phyloP scores from a whole-genome alignment of 1,284 basidiomycete genomes.

The Meripilus lineatus region DNA sequence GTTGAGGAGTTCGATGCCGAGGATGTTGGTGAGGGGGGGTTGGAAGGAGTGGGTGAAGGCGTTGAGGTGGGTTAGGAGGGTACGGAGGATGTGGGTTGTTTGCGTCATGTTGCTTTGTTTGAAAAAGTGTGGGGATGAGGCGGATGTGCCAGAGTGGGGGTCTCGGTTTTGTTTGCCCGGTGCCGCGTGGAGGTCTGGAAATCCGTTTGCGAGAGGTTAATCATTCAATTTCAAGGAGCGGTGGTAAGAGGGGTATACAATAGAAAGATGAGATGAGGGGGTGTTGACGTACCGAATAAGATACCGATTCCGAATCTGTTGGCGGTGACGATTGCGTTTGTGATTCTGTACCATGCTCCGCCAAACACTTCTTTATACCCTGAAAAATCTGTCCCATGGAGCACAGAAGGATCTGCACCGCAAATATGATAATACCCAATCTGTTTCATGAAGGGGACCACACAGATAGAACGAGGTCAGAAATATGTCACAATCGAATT shows the following conservation, averaged over 20 bases:
- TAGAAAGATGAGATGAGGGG: constrained; percentile 6
- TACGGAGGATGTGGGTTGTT: constrained; percentile 46
- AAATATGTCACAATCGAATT: too few species aligned
- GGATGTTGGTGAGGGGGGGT: constrained; percentile 53
- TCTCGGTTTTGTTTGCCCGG: constrained; percentile 76
- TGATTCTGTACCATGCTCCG: constrained; percentile 73
- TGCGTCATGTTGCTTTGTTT: constrained; percentile 48
- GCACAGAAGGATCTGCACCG: constrained; percentile 52
- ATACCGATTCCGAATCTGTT: constrained; percentile 68
- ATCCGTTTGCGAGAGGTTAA: constrained; percentile 1
- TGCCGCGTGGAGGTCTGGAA: constrained; percentile 64
- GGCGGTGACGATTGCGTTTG: constrained; percentile 63
- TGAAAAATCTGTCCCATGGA: constrained; percentile 73
- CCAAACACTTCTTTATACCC: constrained; percentile 53
- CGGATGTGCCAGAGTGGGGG: constrained; percentile 60
- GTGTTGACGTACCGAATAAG: constrained; percentile 54
- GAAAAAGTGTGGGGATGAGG: constrained; percentile 46
- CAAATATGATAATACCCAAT: constrained; percentile 79
- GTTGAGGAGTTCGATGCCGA: constrained; percentile 83
- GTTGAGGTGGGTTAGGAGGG: constrained; percentile 42
- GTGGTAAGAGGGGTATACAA: too few species aligned
- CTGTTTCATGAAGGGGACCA: constrained; percentile 30
- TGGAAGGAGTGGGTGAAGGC: constrained; percentile 28
- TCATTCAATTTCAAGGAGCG: too few species aligned
- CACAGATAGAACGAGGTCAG: too few species aligned